phyloP scores from a whole-genome alignment of 345 rosid genomes.

The Euphorbia pulcherrima region DNA sequence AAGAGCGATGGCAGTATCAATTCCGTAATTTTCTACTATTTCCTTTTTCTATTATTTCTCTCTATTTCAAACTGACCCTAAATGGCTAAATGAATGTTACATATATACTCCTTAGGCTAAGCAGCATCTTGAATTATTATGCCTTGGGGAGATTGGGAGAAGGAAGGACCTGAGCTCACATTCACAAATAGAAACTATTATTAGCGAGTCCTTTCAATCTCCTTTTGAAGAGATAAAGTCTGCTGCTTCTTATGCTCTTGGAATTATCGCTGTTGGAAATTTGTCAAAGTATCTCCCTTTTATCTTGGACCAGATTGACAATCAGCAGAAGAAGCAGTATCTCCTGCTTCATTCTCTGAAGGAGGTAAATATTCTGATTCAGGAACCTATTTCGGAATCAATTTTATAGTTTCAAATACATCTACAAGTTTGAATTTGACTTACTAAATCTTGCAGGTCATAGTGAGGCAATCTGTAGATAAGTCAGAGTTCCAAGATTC shows the following conservation, averaged over 20 bases:
- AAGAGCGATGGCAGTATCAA: slow-evolving; percentile 68
- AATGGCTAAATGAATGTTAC: neutral
- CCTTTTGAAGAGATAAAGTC: slow-evolving; percentile 99
- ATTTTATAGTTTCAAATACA: slow-evolving; percentile 1
- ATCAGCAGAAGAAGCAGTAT: slow-evolving; percentile 98
- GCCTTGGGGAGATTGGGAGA: slow-evolving; percentile 97
- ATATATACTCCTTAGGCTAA: slow-evolving; percentile 47
- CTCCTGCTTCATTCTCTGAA: slow-evolving; percentile 95
- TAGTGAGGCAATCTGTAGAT: slow-evolving; percentile 94
- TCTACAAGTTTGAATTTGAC: slow-evolving; percentile 7
- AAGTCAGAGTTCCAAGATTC: slow-evolving; percentile 90
- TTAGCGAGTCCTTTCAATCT: slow-evolving; percentile 96
- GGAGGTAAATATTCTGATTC: slow-evolving; percentile 53
- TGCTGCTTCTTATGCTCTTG: slow-evolving; percentile 99
- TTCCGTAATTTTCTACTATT: slow-evolving; percentile 54
- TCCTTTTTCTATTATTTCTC: neutral
- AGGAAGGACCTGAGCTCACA: slow-evolving; percentile 87
- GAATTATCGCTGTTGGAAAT: slow-evolving; percentile 97
- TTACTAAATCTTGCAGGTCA: slow-evolving; percentile 54
- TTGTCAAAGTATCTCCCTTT: slow-evolving; percentile 90
- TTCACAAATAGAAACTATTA: slow-evolving; percentile 70
- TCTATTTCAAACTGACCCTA: neutral
- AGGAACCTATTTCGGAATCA: slow-evolving; percentile 11
- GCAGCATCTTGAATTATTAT: slow-evolving; percentile 88
- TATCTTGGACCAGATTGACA: slow-evolving; percentile 97